Evolutionary conservation across 768 basidiomycete genomes (phyloP).

Genomic region (Pleurotus tuber-regium): DNA sequence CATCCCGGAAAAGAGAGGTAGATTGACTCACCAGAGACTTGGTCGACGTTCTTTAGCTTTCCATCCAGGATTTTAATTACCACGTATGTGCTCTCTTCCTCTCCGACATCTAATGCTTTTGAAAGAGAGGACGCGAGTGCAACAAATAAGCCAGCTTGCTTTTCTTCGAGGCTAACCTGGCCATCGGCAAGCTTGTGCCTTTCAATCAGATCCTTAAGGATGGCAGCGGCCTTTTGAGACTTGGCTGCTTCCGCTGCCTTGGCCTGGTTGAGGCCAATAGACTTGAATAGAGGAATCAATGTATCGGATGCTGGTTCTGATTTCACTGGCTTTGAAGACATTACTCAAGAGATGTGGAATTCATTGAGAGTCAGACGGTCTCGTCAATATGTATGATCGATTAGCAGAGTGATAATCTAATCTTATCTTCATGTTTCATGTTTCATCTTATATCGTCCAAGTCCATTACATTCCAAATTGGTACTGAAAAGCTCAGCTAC

Average conservation of each 20-base stretch:
- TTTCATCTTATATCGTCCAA: too few species aligned
- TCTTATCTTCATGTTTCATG: too few species aligned
- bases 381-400: too few species aligned
- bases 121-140: conserved; percentile 60
- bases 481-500: too few species aligned
- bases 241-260: conserved; percentile 85
- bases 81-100: conserved; percentile 57
- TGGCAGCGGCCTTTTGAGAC: conserved; percentile 69
- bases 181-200: conserved; percentile 41
- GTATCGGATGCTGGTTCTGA: conserved; percentile 26
- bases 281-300: conserved; percentile 58
- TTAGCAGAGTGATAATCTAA: too few species aligned
- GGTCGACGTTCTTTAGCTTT: conserved; percentile 77
- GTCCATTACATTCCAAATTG: too few species aligned
- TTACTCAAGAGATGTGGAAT: too few species aligned
- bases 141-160: conserved; percentile 68
- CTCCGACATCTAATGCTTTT: conserved; percentile 50
- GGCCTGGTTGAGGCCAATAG: conserved; percentile 70
- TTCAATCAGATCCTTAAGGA: conserved; percentile 69
- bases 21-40: conserved; percentile 69
- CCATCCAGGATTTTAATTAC: conserved; percentile 69
- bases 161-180: conserved; percentile 63
- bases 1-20: not conserved
- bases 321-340: conserved; percentile 11
- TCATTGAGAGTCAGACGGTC: too few species aligned